Conservation (phyloP, 371 early-diverging fungal species). For the Mucor irregularis region DNA sequence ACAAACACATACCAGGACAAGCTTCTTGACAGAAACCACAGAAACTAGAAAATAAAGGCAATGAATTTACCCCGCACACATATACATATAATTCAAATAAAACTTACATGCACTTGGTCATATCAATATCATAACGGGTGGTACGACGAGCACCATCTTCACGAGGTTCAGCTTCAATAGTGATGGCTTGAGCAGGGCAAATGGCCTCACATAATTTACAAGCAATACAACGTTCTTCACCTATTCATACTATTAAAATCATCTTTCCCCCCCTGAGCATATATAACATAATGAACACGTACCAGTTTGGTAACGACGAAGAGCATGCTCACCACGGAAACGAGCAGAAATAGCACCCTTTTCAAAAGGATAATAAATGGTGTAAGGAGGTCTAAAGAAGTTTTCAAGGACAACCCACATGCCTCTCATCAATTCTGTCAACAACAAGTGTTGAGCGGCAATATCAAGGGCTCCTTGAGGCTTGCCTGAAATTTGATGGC, state of each 20-base stretch:
- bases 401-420: conserved; percentile 92
- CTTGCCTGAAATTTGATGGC: conserved; percentile 37
- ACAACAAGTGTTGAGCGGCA: conserved; percentile 80
- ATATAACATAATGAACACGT: too few species aligned
- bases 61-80: conserved; percentile 57
- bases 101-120: conserved; percentile 92
- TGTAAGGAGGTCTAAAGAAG: conserved; percentile 96
- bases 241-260: conserved; percentile 35
- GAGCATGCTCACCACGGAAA: conserved; percentile 97
- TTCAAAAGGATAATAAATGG: conserved; percentile 95
- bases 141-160: conserved; percentile 96
- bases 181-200: conserved; percentile 98
- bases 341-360: conserved; percentile 93
- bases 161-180: conserved; percentile 98
- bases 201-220: conserved; percentile 98
- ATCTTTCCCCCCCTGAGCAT: not conserved
- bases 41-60: conserved; percentile 55
- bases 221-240: conserved; percentile 98
- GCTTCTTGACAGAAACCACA: conserved; percentile 97
- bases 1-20: conserved; percentile 45
- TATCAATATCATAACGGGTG: conserved; percentile 97
- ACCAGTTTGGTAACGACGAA: conserved; percentile 96
- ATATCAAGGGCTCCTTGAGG: conserved; percentile 65
- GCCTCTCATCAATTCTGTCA: conserved; percentile 92
- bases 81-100: not conserved